A percentile compares a stretch with the other conserved stretches of the same genome.
Conservation (phyloP, 2,329 filamentous ascomycete species). For the Setomelanomma holmii region DNA sequence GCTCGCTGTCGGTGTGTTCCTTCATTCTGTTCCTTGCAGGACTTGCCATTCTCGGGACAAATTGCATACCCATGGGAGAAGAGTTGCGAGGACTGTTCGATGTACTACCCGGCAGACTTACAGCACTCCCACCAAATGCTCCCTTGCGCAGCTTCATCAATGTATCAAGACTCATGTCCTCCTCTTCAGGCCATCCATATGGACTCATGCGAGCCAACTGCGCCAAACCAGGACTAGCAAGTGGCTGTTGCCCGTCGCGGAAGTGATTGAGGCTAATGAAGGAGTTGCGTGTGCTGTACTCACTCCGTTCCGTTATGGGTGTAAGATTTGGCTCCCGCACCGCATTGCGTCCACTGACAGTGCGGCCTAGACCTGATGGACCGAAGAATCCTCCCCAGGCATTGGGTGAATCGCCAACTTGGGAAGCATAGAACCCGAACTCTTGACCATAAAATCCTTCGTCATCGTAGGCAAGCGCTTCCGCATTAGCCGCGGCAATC, state of each 20-base stretch:
- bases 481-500: constrained; percentile 93
- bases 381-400: constrained; percentile 90
- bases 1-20: constrained; percentile 30
- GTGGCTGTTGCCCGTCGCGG: constrained; percentile 55
- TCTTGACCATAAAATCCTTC: constrained; percentile 96
- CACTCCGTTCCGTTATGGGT: constrained; percentile 93
- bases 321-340: constrained; percentile 88
- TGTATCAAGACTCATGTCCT: constrained; percentile 77
- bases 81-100: constrained; percentile 46
- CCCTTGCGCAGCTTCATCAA: constrained; percentile 75
- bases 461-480: constrained; percentile 87
- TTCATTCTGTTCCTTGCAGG: constrained; percentile 39
- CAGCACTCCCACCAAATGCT: constrained; percentile 83
- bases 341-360: constrained; percentile 68
- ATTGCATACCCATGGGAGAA: constrained; percentile 48
- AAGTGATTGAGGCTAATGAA: constrained; percentile 74
- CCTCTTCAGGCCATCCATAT: constrained; percentile 61
- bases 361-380: constrained; percentile 70
- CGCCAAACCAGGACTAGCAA: constrained; percentile 76
- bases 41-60: constrained; percentile 35
- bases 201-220: constrained; percentile 70
- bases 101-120: constrained; percentile 66
- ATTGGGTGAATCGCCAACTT: constrained; percentile 63
- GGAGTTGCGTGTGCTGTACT: constrained; percentile 94
- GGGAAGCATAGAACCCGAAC: constrained; percentile 88